These are phyloP conservation scores for Hypoxylon sp. DNA, from an alignment of 2,329 filamentous ascomycete species.

Conservation along the genomic window DNA sequence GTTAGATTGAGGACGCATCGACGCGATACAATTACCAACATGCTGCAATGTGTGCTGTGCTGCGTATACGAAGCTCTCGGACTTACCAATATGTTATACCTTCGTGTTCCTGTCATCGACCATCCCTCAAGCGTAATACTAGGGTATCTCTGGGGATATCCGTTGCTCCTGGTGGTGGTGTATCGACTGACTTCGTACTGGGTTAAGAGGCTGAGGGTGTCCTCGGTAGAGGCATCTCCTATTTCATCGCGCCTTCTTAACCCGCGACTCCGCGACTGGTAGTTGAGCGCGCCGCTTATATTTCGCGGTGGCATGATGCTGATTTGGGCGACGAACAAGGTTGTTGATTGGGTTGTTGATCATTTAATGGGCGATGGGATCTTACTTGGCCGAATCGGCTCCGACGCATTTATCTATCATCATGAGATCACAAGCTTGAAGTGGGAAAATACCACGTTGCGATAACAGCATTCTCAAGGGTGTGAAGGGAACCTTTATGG, in stretches of 20 bases:
- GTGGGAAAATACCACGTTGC: not conserved
- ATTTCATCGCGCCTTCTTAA: slow-evolving; percentile 1
- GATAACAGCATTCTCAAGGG: not conserved
- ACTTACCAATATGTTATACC: slow-evolving; percentile 13
- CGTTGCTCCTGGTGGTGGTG: slow-evolving; percentile 26
- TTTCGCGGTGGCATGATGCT: not conserved
- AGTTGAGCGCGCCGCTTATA: not conserved
- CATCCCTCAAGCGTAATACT: not conserved
- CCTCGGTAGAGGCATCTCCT: not conserved
- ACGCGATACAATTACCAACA: not conserved
- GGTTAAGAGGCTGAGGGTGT: slow-evolving; percentile 2
- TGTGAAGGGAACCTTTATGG: slow-evolving; percentile 1
- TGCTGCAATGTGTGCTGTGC: not conserved
- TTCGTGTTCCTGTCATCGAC: not conserved
- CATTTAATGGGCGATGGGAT: not conserved
- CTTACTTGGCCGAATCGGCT: slow-evolving; percentile 24
- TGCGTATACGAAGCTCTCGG: slow-evolving; percentile 1
- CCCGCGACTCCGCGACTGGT: not conserved
- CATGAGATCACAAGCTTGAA: slow-evolving; percentile 9
- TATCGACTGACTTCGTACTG: slow-evolving; percentile 2
- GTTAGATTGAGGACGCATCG: not conserved
- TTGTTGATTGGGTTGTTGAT: not conserved
- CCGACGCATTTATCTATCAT: slow-evolving; percentile 9
- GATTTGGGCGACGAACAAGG: not conserved
- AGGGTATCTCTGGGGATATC: slow-evolving; percentile 27